Conservation (phyloP, 345 rosid species). For the Pistacia atlantica region DNA sequence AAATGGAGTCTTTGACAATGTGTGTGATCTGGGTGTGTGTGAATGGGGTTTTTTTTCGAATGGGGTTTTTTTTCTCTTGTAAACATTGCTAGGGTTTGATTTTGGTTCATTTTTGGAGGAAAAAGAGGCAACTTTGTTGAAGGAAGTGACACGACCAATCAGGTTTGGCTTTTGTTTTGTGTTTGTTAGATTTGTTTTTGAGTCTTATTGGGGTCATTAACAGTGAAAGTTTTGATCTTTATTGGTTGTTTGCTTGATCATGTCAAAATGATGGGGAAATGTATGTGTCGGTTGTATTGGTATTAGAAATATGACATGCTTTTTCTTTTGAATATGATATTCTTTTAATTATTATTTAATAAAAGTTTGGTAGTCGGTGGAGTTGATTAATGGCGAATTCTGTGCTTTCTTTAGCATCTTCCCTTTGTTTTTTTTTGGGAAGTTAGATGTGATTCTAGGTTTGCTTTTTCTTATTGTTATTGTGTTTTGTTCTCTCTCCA, state of each 20-base stretch:
- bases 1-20: slow-evolving; percentile 32
- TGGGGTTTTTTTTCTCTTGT: slow-evolving; percentile 17
- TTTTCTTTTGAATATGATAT: slow-evolving; percentile 11
- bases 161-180: slow-evolving; percentile 26
- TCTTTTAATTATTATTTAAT: slow-evolving; percentile 15
- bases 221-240: slow-evolving; percentile 29
- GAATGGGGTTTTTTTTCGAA: slow-evolving; percentile 6
- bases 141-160: slow-evolving; percentile 10
- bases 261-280: slow-evolving; percentile 9
- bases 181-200: not conserved
- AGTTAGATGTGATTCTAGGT: slow-evolving; percentile 19
- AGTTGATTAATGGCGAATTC: slow-evolving; percentile 22
- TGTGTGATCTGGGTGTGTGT: slow-evolving; percentile 18
- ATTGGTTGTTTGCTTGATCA: slow-evolving; percentile 17
- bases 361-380: slow-evolving; percentile 30
- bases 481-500: slow-evolving; percentile 3
- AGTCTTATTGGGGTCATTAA: slow-evolving; percentile 11
- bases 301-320: slow-evolving; percentile 22
- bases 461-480: slow-evolving; percentile 6
- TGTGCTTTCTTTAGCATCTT: slow-evolving; percentile 23
- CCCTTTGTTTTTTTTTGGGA: not conserved
- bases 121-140: not conserved
- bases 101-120: slow-evolving; percentile 16
- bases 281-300: slow-evolving; percentile 16
- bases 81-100: slow-evolving; percentile 17